Percentiles rank a stretch among this genome's conserved stretches.
Evolutionary conservation across 495 filamentous ascomycete genomes (phyloP).

Genomic region (Penicillium verhagenii): DNA sequence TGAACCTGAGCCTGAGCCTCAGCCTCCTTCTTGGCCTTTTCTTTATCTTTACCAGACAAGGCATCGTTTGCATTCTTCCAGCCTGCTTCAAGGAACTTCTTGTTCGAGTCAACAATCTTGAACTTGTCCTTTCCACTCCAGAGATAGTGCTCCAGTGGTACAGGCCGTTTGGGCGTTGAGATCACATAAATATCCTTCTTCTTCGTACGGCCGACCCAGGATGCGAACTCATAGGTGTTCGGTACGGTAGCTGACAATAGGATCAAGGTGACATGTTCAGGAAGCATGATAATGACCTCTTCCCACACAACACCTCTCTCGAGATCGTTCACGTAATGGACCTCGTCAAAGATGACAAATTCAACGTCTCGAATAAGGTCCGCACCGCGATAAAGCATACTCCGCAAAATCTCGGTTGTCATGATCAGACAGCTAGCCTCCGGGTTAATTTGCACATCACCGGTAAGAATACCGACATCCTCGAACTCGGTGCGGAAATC

Average conservation of each 20-base stretch:
- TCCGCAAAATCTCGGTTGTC: constrained; percentile 97
- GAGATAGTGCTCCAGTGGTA: constrained; percentile 92
- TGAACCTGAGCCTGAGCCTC: constrained; percentile 33
- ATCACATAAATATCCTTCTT: constrained; percentile 99
- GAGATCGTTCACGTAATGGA: constrained; percentile 98
- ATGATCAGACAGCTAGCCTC: constrained; percentile 98
- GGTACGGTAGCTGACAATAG: constrained; percentile 94
- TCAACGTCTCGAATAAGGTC: constrained; percentile 97
- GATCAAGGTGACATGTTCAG: constrained; percentile 93
- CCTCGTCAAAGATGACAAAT: constrained; percentile 98
- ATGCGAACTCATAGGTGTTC: constrained; percentile 96
- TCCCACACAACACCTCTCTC: constrained; percentile 99
- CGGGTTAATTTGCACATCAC: constrained; percentile 96
- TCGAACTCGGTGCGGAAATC: constrained; percentile 88
- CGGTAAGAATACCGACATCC: constrained; percentile 94
- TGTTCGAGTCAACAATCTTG: constrained; percentile 92
- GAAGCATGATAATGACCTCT: constrained; percentile 99
- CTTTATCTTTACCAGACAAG: constrained; percentile 78
- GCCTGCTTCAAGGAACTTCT: constrained; percentile 82
- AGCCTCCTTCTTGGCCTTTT: constrained; percentile 55
- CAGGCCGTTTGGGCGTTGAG: constrained; percentile 90
- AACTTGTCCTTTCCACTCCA: constrained; percentile 90
- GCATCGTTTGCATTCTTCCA: constrained; percentile 93
- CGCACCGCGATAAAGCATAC: constrained; percentile 96
- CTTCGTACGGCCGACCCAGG: constrained; percentile 97